Base-by-base conservation (phyloP, 192 early-diverging fungal genomes). In the Coemansia sp. region DNA sequence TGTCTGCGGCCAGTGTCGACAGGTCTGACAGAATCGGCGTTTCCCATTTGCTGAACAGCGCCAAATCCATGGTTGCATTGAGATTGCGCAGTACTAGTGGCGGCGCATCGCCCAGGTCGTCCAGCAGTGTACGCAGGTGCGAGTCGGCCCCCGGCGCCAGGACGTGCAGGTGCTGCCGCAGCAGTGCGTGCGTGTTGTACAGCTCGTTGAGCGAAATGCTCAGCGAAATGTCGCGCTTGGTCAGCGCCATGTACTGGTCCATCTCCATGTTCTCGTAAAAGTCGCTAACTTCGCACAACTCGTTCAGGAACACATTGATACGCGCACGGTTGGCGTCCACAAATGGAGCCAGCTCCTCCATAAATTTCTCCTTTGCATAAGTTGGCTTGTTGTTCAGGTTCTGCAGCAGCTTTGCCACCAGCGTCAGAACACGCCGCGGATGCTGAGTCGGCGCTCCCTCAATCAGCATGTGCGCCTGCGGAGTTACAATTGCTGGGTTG, bases 401-500 rank as follows among this genome's bases (percentile, higher is more conserved):
- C 74, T 98, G 96, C 26, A 98, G 82, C 76, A 97, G 71, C 80
- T 98, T 98, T 38, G 94, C 96, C 20, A 91, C 91, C 69, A 96
- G 82, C 18, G 96, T 98, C 54, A 97, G 82, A 10, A 92, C 94
- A 45, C 94, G 86, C 57, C 93, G 84, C 20, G 93, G 93, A 39
- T 89, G 82, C 66, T 87, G 85, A 19, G 88, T 84, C 3, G 94
- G 93, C 37, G 87, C 85, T 54, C 83, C 85, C 52, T 96, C 93
- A 22, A 94, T 86, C 29, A 96, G 75, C 92, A 95, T 94, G 82
- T 94, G 93, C n/a, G 91, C 89, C 66, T 96, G 88, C 4, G 96
- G 94, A 1, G 95, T 94, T 50, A 98, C 94, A 64, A 98, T 93
- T 0, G 96, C 94, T n/a, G 96, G 96, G 70, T 98, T 98, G 64